Evolutionary conservation across 2,329 filamentous ascomycete genomes (phyloP).

Genomic region (Calonectria naviculata): DNA sequence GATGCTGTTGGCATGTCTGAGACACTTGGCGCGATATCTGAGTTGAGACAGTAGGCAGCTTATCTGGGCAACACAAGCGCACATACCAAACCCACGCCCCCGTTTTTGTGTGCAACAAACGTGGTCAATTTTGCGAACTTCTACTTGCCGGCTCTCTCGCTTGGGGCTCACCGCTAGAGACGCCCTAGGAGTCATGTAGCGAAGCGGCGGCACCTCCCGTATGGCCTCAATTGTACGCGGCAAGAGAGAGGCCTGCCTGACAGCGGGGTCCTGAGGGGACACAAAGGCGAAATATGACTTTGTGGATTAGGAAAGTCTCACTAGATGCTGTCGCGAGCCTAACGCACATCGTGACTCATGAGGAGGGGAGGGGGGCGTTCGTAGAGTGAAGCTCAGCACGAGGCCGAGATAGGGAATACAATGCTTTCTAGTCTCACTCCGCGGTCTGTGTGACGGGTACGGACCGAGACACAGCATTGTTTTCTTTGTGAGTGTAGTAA

Average conservation of each 20-base stretch:
- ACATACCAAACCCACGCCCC: not conserved
- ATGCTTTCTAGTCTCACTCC: not conserved
- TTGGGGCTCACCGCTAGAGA: slow-evolving; percentile 9
- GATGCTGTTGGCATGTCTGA: slow-evolving; percentile 6
- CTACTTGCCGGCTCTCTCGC: not conserved
- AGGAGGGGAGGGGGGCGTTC: not conserved
- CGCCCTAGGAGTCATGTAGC: not conserved
- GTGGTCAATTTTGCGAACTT: not conserved
- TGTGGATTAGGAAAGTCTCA: not conserved
- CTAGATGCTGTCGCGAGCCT: not conserved
- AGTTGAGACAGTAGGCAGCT: slow-evolving; percentile 9
- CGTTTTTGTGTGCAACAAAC: slow-evolving; percentile 4
- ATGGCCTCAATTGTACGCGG: not conserved
- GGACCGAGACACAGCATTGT: slow-evolving; percentile 4
- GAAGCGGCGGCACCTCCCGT: not conserved
- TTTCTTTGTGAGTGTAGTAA: not conserved
- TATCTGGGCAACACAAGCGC: not conserved
- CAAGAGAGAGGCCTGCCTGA: not conserved
- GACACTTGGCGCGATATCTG: slow-evolving; percentile 10
- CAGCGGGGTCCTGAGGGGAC: not conserved
- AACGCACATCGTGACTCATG: not conserved
- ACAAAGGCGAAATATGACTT: not conserved
- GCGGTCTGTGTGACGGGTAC: not conserved
- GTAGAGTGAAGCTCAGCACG: not conserved
- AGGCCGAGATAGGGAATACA: not conserved